These are phyloP conservation scores for Serendipita sp. DNA, from an alignment of 768 basidiomycete genomes.

Conservation along the genomic window DNA sequence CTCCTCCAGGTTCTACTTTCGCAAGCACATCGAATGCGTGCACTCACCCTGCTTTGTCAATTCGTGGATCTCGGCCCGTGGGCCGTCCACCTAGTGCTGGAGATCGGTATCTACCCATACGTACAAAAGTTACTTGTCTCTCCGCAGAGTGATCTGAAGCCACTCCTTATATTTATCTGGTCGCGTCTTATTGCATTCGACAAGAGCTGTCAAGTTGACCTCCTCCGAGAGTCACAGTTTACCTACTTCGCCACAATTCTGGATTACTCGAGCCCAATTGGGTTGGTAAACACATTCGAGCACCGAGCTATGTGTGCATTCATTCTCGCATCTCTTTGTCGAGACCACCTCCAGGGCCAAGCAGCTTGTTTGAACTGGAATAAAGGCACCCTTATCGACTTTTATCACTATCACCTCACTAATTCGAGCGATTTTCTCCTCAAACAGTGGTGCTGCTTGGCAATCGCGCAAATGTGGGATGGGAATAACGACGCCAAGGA, in stretches of 20 bases:
- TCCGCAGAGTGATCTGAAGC: conserved; percentile 85
- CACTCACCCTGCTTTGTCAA: conserved; percentile 87
- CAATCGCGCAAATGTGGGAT: conserved; percentile 93
- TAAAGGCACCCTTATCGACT: neutral
- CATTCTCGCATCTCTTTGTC: conserved; percentile 74
- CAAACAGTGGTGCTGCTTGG: conserved; percentile 85
- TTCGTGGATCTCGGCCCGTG: conserved; percentile 98
- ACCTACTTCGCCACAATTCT: conserved; percentile 75
- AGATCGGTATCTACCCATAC: conserved; percentile 97
- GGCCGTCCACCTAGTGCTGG: conserved; percentile 91
- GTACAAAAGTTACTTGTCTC: conserved; percentile 93
- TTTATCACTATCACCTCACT: conserved; percentile 46
- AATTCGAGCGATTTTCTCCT: conserved; percentile 85
- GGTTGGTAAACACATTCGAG: conserved; percentile 64
- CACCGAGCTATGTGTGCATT: conserved; percentile 99
- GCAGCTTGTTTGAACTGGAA: conserved; percentile 45
- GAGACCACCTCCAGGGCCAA: conserved; percentile 82
- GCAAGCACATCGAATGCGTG: conserved; percentile 87
- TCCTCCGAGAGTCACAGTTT: conserved; percentile 26
- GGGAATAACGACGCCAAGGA: conserved; percentile 79
- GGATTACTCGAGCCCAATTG: neutral
- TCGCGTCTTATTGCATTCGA: conserved; percentile 96
- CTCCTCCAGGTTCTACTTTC: conserved; percentile 94
- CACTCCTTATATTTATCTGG: conserved; percentile 98
- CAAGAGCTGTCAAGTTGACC: conserved; percentile 74